phyloP scores from a whole-genome alignment of 768 basidiomycete genomes.

The Tricholoma sp. region DNA sequence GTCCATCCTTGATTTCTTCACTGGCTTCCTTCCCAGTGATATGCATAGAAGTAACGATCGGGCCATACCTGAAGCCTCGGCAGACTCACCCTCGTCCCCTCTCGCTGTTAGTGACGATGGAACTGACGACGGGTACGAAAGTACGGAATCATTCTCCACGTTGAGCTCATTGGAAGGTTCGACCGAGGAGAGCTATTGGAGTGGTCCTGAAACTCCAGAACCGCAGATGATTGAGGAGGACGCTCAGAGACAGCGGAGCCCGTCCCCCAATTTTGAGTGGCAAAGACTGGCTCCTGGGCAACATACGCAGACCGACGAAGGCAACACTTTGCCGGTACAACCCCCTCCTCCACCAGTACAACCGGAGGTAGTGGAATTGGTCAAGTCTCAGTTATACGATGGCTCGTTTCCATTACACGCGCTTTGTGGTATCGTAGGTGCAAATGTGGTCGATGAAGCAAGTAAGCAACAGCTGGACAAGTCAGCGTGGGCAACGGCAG shows the following conservation, averaged over 20 bases:
- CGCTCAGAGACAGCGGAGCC: constrained; percentile 16
- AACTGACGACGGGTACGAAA: constrained; percentile 21
- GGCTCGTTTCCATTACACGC: constrained; percentile 41
- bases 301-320: background rate
- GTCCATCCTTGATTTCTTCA: constrained; percentile 1
- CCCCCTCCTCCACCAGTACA: constrained; percentile 11
- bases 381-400: constrained; percentile 36
- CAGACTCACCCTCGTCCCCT: constrained; percentile 8
- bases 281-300: constrained; percentile 7
- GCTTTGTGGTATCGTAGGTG: constrained; percentile 33
- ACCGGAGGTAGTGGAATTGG: constrained; percentile 28
- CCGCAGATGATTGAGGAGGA: constrained; percentile 19
- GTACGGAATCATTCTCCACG: constrained; percentile 35
- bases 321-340: background rate
- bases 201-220: constrained; percentile 21
- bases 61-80: constrained; percentile 18
- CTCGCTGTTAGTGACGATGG: constrained; percentile 3
- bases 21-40: background rate
- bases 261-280: constrained; percentile 26
- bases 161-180: constrained; percentile 41
- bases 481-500: constrained; percentile 43
- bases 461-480: constrained; percentile 23
- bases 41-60: background rate
- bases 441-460: constrained; percentile 24
- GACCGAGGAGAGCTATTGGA: constrained; percentile 32